Base-by-base conservation (phyloP, 345 rosid genomes). In the Durio zibethinus region DNA sequence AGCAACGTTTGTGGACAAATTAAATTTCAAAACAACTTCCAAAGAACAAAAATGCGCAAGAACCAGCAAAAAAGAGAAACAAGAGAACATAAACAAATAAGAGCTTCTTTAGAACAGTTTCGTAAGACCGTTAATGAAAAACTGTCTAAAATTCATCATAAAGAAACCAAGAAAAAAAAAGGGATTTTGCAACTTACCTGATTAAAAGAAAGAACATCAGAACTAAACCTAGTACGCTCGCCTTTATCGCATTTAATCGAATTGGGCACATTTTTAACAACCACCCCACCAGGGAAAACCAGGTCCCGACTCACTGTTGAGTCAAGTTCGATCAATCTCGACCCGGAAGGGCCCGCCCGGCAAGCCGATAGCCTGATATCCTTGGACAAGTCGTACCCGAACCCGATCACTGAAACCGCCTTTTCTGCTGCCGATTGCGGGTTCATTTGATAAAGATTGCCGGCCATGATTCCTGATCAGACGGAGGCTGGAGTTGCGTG, bases 191-290 rank as follows among this genome's bases (percentile, higher is more conserved):
- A 7, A 52, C 25, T 61, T 70, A 93, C 99, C 97, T 92, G 94
- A 73, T 86, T 90, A 77, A 96, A 96, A 77, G 97, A 85, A 66
- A 96, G 93, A 66, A 92, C 86, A 75, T 96, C 98, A 71, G 98
- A 89, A 63, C 87, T 80, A 40, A 93, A 82, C 80, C 98, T 88
- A 4, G 94, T 93, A 16, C 94, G 92, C 68, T 96, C 98, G 83
- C 98, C 99, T 76, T 96, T 96, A 68, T 96, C 99, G 69, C 97
- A 96, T 87, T 88, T 93, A 75, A 96, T 92, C 40, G 86, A 91
- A 54, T 78, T 75, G 4, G 92, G 82, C 52, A 91, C 99, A 45
- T 84, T 73, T 33, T 76, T 74, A n/a, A 93, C 97, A 45, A 96
- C 86, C 56, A 85, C 82, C 21, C 94, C 97, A 2, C 94, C 94